Conservation (phyloP, 441 rosid genomes). For the Erodium chrysanthum region DNA sequence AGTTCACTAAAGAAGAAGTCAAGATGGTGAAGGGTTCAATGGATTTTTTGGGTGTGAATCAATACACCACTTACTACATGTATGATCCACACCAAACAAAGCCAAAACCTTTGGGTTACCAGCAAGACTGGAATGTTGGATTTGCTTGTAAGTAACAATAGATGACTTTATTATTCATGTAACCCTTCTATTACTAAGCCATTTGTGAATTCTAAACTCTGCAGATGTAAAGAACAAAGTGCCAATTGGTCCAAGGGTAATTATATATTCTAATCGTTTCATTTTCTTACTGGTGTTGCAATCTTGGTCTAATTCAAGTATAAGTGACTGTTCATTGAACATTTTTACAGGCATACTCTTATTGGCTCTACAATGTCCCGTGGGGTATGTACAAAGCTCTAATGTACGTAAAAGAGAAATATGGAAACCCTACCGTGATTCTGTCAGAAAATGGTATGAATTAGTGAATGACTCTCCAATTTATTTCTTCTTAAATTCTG, state of each 20-base stretch:
- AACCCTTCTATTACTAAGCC: slow-evolving; percentile 2
- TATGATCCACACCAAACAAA: slow-evolving; percentile 39
- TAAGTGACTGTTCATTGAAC: neutral
- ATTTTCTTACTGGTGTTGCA: neutral
- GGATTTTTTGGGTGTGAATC: slow-evolving; percentile 84
- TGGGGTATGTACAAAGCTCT: slow-evolving; percentile 88
- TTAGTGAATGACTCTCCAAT: neutral
- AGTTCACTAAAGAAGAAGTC: slow-evolving; percentile 58
- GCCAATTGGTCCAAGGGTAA: slow-evolving; percentile 70
- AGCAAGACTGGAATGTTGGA: slow-evolving; percentile 76
- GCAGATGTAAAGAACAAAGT: slow-evolving; percentile 54
- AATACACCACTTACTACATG: slow-evolving; percentile 72
- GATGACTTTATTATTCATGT: too few relatives aligned
- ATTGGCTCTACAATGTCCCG: slow-evolving; percentile 83
- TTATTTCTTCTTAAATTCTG: neutral
- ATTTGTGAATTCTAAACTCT: slow-evolving; percentile 11
- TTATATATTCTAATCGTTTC: slow-evolving; percentile 7
- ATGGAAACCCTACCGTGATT: slow-evolving; percentile 72
- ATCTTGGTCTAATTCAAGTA: neutral
- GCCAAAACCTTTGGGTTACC: slow-evolving; percentile 54
- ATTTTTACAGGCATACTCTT: slow-evolving; percentile 51
- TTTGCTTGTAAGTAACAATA: slow-evolving; percentile 51
- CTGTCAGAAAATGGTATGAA: slow-evolving; percentile 73
- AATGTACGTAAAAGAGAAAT: slow-evolving; percentile 71
- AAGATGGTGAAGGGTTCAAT: slow-evolving; percentile 82